phyloP scores from a whole-genome alignment of 176 grass and related monocot species.

The Rhynchospora pubera region DNA sequence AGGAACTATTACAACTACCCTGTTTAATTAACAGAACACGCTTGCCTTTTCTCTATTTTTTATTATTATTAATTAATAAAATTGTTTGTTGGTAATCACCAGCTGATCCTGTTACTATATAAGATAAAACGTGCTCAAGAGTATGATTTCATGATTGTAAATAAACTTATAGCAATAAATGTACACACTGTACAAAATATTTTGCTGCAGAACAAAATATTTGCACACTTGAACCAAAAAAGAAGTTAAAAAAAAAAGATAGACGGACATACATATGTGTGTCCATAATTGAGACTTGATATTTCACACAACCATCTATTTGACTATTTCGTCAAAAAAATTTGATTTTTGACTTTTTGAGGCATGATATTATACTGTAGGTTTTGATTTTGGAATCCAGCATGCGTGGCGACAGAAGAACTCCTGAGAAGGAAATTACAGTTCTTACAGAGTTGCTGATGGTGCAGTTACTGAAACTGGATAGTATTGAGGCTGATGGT shows the following conservation, averaged over 20 bases:
- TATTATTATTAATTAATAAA: too few relatives aligned
- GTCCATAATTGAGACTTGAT: not conserved
- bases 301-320: not conserved
- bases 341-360: not conserved
- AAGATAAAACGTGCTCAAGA: too few relatives aligned
- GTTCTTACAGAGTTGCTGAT: conserved; percentile 84
- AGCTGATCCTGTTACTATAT: too few relatives aligned
- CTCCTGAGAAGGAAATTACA: conserved; percentile 67
- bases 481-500: conserved; percentile 83
- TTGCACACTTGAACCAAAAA: not conserved
- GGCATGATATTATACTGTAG: conserved; percentile 18
- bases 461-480: conserved; percentile 77
- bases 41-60: not conserved
- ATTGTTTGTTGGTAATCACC: too few relatives aligned
- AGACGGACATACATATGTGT: not conserved
- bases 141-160: not conserved
- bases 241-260: not conserved
- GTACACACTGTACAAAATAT: too few relatives aligned
- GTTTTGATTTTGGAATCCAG: conserved; percentile 65
- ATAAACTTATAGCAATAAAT: not conserved
- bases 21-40: not conserved
- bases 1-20: not conserved
- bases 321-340: not conserved
- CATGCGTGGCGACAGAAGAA: conserved; percentile 47
- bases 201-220: not conserved